Evolutionary conservation across 441 rosid species (phyloP).

Genomic region (Adansonia rubrostipa): DNA sequence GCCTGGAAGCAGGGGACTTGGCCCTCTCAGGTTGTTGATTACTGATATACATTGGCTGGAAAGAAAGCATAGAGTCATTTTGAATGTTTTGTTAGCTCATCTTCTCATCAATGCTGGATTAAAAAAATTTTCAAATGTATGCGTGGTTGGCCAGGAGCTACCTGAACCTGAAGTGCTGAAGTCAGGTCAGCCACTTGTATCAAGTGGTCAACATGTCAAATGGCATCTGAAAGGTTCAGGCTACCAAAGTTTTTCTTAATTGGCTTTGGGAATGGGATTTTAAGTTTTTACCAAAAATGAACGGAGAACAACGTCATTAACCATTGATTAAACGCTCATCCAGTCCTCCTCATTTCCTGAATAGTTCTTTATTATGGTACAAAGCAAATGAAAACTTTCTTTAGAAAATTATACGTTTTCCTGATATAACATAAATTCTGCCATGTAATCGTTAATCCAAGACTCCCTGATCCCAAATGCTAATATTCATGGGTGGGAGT

Average conservation of each 20-base stretch:
- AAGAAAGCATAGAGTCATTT: not conserved
- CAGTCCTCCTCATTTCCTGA: not conserved
- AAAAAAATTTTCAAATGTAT: conserved; percentile 12
- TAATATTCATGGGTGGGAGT: too few species aligned
- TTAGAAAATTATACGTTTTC: too few species aligned
- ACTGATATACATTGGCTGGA: not conserved
- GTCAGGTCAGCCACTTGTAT: conserved; percentile 4
- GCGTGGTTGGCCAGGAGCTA: conserved; percentile 23
- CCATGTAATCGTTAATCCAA: too few species aligned
- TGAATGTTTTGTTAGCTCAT: conserved; percentile 17
- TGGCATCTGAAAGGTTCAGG: not conserved
- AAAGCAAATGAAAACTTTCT: too few species aligned
- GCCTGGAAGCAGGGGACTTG: not conserved
- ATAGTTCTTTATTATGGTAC: not conserved
- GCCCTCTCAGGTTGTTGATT: conserved; percentile 4
- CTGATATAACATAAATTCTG: too few species aligned
- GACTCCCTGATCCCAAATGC: too few species aligned
- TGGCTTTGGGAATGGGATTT: not conserved
- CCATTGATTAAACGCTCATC: not conserved
- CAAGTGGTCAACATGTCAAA: not conserved
- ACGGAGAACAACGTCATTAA: too few species aligned
- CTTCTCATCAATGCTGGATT: conserved; percentile 7
- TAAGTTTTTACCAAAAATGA: not conserved
- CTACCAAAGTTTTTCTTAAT: not conserved
- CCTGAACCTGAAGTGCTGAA: not conserved